These are phyloP conservation scores for Fraxinus velutina DNA, from an alignment of 305 asterid species.

Conservation along the genomic window DNA sequence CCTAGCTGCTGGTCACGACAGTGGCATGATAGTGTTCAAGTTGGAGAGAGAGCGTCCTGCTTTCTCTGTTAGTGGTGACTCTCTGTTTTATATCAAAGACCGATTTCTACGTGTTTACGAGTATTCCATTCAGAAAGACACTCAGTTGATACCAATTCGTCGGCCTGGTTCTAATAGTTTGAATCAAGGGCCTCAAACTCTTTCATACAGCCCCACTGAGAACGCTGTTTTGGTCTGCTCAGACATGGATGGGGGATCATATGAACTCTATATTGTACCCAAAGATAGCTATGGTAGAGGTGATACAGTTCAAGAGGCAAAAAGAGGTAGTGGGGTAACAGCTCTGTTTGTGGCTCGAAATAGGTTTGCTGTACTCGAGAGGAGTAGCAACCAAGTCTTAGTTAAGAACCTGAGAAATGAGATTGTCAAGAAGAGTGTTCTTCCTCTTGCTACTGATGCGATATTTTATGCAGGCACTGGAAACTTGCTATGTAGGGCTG, in stretches of 20 bases:
- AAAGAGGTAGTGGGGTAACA: slow-evolving; percentile 47
- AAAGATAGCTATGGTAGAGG: slow-evolving; percentile 52
- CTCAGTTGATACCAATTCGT: slow-evolving; percentile 45
- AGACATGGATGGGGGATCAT: slow-evolving; percentile 50
- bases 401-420: slow-evolving; percentile 39
- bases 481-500: slow-evolving; percentile 52
- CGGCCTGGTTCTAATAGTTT: slow-evolving; percentile 45
- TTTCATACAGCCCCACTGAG: slow-evolving; percentile 53
- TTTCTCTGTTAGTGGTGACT: slow-evolving; percentile 63
- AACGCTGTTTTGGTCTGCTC: slow-evolving; percentile 50
- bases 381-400: slow-evolving; percentile 36
- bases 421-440: slow-evolving; percentile 41
- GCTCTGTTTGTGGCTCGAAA: slow-evolving; percentile 54
- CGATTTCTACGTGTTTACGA: slow-evolving; percentile 48
- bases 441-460: slow-evolving; percentile 46
- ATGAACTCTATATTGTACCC: slow-evolving; percentile 42
- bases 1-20: slow-evolving; percentile 91
- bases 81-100: slow-evolving; percentile 69
- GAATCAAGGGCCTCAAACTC: slow-evolving; percentile 44
- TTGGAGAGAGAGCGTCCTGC: slow-evolving; percentile 95
- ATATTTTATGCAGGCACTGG: slow-evolving; percentile 56
- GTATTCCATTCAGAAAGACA: slow-evolving; percentile 42
- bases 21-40: slow-evolving; percentile 89
- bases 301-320: slow-evolving; percentile 51
- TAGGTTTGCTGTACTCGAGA: slow-evolving; percentile 51